A percentile compares a stretch with the other conserved stretches of the same genome.
Conservation (phyloP, 192 early-diverging fungal species). For the Entomortierella lignicola region DNA sequence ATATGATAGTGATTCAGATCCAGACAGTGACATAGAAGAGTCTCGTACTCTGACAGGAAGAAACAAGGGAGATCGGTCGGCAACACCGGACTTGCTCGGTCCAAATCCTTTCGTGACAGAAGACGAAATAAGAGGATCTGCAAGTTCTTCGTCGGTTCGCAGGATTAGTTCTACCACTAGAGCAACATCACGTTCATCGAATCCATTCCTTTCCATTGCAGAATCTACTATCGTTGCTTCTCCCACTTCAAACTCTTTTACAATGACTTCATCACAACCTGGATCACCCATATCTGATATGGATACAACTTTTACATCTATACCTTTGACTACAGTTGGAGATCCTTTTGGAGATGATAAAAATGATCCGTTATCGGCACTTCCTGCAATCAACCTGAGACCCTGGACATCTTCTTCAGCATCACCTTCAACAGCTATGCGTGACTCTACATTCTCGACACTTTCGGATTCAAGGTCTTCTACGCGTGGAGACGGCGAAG, state of each 20-base stretch:
- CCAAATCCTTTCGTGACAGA: constrained; percentile 37
- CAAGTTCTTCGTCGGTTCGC: neutral
- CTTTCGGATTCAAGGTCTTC: constrained; percentile 41
- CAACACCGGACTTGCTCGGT: neutral
- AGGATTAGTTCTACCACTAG: neutral
- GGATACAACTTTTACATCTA: constrained; percentile 16
- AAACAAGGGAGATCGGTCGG: neutral
- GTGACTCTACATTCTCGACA: constrained; percentile 50
- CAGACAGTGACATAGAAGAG: constrained; percentile 8
- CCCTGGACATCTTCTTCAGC: constrained; percentile 22
- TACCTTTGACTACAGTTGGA: constrained; percentile 21
- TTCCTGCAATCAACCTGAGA: constrained; percentile 22
- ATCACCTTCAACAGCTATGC: constrained; percentile 8
- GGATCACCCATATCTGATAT: constrained; percentile 15
- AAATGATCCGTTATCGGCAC: constrained; percentile 15
- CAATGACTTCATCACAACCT: neutral
- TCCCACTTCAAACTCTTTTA: neutral
- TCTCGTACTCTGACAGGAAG: neutral
- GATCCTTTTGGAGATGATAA: neutral
- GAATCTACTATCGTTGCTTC: constrained; percentile 3
- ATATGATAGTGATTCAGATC: neutral
- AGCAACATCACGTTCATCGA: constrained; percentile 19
- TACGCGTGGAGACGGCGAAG: constrained; percentile 49
- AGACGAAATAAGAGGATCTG: neutral
- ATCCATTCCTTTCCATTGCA: constrained; percentile 30